Conservation (phyloP, 345 rosid genomes). For the Hypericum androsaemum region DNA sequence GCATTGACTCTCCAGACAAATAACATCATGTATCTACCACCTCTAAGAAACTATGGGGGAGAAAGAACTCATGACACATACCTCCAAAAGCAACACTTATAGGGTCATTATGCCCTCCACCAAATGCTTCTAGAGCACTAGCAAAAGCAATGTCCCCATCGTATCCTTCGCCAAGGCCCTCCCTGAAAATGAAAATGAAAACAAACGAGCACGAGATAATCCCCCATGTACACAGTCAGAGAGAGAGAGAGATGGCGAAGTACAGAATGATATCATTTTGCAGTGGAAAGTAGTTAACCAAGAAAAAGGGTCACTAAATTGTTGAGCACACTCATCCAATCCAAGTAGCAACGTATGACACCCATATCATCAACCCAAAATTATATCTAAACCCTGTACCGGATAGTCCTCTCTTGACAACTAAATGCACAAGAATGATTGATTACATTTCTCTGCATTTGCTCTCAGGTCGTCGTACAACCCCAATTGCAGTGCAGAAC, state of each 20-base stretch:
- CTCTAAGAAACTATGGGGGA: background rate
- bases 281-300: too few relatives aligned
- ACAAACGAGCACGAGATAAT: background rate
- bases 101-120: conserved; percentile 68
- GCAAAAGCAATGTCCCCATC: conserved; percentile 48
- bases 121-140: conserved; percentile 61
- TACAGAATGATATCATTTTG: too few relatives aligned
- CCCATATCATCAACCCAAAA: too few relatives aligned
- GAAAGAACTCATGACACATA: conserved; percentile 9
- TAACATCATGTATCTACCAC: background rate
- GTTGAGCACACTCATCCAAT: too few relatives aligned
- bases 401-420: too few relatives aligned
- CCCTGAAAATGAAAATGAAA: conserved; percentile 24
- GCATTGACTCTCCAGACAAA: background rate
- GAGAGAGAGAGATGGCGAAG: background rate
- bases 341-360: too few relatives aligned
- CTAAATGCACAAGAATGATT: too few relatives aligned
- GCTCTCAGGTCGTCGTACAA: too few relatives aligned
- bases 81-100: conserved; percentile 70
- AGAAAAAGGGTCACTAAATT: too few relatives aligned
- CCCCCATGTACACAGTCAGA: background rate
- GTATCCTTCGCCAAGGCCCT: conserved; percentile 60
- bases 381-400: too few relatives aligned
- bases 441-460: too few relatives aligned
- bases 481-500: too few relatives aligned